Base-by-base conservation (phyloP, 208 protist genomes). In the Trypanosomatidae sp. region DNA sequence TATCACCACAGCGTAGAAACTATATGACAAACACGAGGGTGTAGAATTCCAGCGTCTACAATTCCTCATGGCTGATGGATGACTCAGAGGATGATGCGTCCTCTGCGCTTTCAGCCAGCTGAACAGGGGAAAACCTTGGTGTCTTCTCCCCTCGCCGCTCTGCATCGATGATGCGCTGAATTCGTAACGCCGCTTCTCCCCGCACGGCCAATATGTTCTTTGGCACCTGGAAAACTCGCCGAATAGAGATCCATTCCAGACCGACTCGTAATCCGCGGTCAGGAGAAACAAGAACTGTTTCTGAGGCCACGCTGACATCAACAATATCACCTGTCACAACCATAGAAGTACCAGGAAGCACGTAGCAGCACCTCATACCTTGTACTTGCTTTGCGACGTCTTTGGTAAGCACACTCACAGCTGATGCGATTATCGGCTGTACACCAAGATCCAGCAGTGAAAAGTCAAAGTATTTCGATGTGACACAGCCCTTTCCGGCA, bases 241-340 rank as follows among this genome's bases (percentile, higher is more conserved):
- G 67, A n/a, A 88, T 30, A 43, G 58, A 52, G 1, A 90, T 79
- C 87, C 87, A 92, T 30, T 80, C 81, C 9, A 90, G 55, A 0
- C 72, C 73, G 10, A 81, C 69, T 52, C 70, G 41, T 22, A 82
- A 41, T 41, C 83, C 87, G 17, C 77, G 77, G 22, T 92, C 87
- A 59, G 87, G 84, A 33, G 80, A 86, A 17, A 92, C 74, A 41
- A 88, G 78, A 41, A 84, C 77, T 13, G 65, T 82, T 58, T 65
- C 65, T 12, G 75, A 84, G 9, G 46, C 44, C 9, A 77, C 47
- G 53, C 77, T 85, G 1, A 86, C 65, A 60, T 90, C 87, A 19
- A 88, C 62, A 70, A 92, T 85, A 56, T 80, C 74, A 10, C 87
- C 87, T 33, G 78, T 85, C 3, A 92, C 79, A 19, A 92, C 75